Evolutionary conservation across 345 rosid species (phyloP).

Genomic region (Corchorus capsularis): DNA sequence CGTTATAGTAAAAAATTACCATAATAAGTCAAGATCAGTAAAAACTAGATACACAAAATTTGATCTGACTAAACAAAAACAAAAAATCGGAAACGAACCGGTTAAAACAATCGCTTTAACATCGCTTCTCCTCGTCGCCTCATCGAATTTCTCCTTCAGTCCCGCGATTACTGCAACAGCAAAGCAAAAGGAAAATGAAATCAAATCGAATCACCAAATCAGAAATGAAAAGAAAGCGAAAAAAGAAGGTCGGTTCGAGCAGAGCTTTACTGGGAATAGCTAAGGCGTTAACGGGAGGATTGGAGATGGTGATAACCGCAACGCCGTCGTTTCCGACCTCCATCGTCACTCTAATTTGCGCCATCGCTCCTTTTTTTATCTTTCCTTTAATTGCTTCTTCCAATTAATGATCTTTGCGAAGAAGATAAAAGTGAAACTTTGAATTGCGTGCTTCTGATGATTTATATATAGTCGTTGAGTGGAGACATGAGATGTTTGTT

Average conservation of each 20-base stretch:
- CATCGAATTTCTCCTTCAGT: constrained; percentile 68
- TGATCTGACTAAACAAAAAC: background rate
- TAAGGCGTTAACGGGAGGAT: constrained; percentile 96
- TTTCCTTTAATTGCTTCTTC: background rate
- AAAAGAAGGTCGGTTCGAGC: background rate
- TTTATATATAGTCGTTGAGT: background rate
- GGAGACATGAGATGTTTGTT: background rate
- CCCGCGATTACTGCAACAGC: constrained; percentile 60
- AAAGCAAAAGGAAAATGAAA: background rate
- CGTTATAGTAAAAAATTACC: background rate
- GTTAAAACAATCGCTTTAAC: constrained; percentile 84
- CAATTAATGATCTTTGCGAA: background rate
- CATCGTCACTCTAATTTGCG: constrained; percentile 54
- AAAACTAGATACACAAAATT: background rate
- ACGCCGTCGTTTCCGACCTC: constrained; percentile 91
- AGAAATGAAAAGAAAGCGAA: background rate
- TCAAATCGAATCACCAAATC: background rate
- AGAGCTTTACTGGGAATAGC: constrained; percentile 60
- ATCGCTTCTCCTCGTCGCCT: constrained; percentile 71
- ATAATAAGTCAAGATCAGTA: background rate
- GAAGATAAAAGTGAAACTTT: background rate
- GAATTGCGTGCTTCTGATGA: background rate
- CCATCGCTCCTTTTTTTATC: constrained; percentile 40
- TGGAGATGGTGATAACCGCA: constrained; percentile 74
- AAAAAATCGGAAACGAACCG: constrained; percentile 40